Base-by-base conservation (phyloP, 768 basidiomycete species). In the Porpolomopsis calyptriformis region DNA sequence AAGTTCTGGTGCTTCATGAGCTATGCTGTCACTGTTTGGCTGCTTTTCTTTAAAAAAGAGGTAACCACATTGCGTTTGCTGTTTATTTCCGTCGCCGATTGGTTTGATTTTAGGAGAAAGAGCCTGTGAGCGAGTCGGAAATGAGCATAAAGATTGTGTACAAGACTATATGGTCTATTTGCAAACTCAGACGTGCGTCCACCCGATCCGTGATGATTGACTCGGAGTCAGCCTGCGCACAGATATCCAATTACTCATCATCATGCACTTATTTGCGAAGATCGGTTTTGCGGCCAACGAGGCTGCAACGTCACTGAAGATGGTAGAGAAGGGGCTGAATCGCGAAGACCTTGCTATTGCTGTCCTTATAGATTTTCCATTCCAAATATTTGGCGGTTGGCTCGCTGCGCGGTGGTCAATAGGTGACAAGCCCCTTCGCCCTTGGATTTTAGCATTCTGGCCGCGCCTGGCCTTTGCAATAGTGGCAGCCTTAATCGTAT, bases 291-390 rank as follows among this genome's bases (percentile, higher is more conserved):
- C 88, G 39, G 88, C 90, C 20, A 90, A 91, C 64, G 96, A 98
- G 38, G 84, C 90, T 4, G 86, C 82, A 10, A 91, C 89, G 2
- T 80, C 77, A 19, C 73, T 98, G 36, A 99, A 99, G 60, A 77
- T 98, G 66, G 85, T 99, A 35, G 96, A 99, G 63, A 98, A 98
- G 59, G 96, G 96, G 1, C 73, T 99, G 45, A 85, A 81, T 48
- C 84, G 92, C 33, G 96, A 98, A 68, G 96, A 99, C 55, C 73
- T 98, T 31, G 92, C 96, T n/a, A 72, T 92, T 12, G 85, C 90
- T 3, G 93, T 94, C 36, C 77, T 98, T 31, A 84, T 98, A 52
- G 96, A 99, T 63, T 97, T 98, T 55, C 96, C 96, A 2, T 94
- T 96, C 66, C 93, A 98, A 69, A 90, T 99, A 42, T 58, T 86